phyloP scores from a whole-genome alignment of 495 filamentous ascomycete species.

The Podospora bellae-mahoneyi region DNA sequence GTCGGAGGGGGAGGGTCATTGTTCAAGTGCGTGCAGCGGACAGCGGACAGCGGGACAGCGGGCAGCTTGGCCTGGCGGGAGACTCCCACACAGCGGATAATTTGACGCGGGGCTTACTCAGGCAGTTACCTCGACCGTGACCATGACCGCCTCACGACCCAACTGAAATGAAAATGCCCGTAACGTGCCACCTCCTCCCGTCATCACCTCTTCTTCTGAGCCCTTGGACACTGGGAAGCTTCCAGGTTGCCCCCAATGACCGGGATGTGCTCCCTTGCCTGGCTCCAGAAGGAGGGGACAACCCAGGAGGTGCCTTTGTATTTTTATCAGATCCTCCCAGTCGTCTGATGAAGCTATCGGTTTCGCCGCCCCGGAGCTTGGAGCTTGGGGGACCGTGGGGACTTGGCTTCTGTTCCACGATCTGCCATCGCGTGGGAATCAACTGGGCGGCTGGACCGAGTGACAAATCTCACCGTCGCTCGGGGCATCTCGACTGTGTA shows the following conservation, averaged over 20 bases:
- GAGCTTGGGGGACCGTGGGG: background rate
- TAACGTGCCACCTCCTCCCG: constrained; percentile 3
- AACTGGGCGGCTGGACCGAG: background rate
- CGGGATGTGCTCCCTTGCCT: constrained; percentile 3
- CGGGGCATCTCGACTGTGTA: background rate
- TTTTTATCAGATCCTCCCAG: background rate
- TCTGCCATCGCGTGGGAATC: background rate
- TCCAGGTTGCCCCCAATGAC: background rate
- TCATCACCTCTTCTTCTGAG: background rate
- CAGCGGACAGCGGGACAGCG: background rate
- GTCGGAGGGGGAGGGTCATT: constrained; percentile 27
- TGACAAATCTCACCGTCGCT: background rate
- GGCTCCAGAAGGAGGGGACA: background rate
- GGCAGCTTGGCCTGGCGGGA: constrained; percentile 2
- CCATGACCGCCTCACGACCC: background rate
- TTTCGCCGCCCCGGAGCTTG: constrained; percentile 4
- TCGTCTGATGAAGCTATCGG: constrained; percentile 13
- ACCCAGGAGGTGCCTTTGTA: background rate
- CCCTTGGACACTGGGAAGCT: constrained; percentile 4
- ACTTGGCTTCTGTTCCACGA: constrained; percentile 1
- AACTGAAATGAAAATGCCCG: background rate
- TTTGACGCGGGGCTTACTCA: constrained; percentile 35
- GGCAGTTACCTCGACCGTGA: background rate
- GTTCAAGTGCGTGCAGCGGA: constrained; percentile 15
- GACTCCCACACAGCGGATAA: constrained; percentile 23